phyloP scores from a whole-genome alignment of 148 eudicot species.

The Persicaria tinctoria region DNA sequence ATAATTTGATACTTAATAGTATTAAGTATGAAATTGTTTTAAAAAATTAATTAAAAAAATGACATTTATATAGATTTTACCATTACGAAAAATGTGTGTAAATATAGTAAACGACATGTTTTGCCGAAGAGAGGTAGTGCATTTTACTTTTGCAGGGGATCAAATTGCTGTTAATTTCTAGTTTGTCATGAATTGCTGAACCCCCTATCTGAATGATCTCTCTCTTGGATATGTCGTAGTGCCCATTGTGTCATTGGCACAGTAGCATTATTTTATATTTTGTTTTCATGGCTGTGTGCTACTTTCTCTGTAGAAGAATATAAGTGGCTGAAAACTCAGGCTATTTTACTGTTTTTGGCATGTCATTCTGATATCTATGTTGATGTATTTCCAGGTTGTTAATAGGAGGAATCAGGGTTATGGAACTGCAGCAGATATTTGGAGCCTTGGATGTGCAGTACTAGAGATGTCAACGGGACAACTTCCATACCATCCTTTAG shows the following conservation, averaged over 20 bases:
- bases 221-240: background rate
- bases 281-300: background rate
- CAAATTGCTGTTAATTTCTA: background rate
- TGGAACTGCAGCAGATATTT: conserved; percentile 91
- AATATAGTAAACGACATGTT: no score
- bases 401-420: conserved; percentile 45
- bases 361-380: background rate
- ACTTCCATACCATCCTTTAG: conserved; percentile 65
- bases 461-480: conserved; percentile 79
- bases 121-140: no score
- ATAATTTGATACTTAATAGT: no score
- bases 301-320: background rate
- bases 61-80: no score
- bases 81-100: no score
- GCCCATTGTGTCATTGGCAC: background rate
- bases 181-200: background rate
- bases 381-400: conserved; percentile 45
- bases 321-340: background rate
- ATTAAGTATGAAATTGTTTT: no score
- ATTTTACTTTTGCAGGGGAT: background rate
- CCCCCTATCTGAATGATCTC: background rate
- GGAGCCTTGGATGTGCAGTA: conserved; percentile 97
- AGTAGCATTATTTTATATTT: no score
- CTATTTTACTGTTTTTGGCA: background rate
- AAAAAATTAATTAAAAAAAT: no score